These are phyloP conservation scores for Exophiala xenobiotica DNA, from an alignment of 2,329 filamentous ascomycete genomes.

Conservation along the genomic window DNA sequence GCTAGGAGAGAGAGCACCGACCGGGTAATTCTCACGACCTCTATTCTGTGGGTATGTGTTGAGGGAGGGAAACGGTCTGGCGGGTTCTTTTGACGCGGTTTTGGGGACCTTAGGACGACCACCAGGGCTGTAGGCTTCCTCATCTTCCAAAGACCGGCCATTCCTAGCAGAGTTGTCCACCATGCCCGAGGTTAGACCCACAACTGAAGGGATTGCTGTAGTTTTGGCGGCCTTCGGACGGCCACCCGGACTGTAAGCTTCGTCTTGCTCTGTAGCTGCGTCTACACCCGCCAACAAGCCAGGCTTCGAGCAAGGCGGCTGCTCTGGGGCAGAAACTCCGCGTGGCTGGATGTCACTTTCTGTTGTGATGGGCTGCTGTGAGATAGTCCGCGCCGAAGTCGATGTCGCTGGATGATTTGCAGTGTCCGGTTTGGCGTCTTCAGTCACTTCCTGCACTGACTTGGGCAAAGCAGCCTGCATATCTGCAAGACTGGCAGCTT, in stretches of 20 bases:
- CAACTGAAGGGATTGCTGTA: not conserved
- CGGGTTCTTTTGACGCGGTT: not conserved
- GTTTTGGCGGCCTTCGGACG: slow-evolving; percentile 43
- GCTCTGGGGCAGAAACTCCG: too few species aligned
- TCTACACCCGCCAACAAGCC: slow-evolving; percentile 18
- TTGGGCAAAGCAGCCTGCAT: slow-evolving; percentile 16
- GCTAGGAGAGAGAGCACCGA: slow-evolving; percentile 23
- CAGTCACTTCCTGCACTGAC: slow-evolving; percentile 1
- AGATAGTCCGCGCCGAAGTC: not conserved
- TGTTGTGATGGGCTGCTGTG: not conserved
- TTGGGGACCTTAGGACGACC: slow-evolving; percentile 49
- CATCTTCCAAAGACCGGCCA: slow-evolving; percentile 28
- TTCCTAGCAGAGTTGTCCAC: not conserved
- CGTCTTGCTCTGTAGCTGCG: slow-evolving; percentile 22
- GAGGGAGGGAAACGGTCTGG: not conserved
- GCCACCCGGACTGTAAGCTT: slow-evolving; percentile 54
- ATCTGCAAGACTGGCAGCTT: slow-evolving; percentile 23
- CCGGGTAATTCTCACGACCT: slow-evolving; percentile 22
- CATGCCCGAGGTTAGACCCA: not conserved
- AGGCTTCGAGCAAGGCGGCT: slow-evolving; percentile 14
- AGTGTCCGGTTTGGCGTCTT: not conserved
- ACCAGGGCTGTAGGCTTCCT: slow-evolving; percentile 52
- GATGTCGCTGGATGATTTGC: not conserved
- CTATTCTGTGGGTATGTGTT: slow-evolving; percentile 6
- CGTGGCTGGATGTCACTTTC: not conserved